Evolutionary conservation across 2,329 filamentous ascomycete species (phyloP).

Genomic region (Colletotrichum higginsianum): DNA sequence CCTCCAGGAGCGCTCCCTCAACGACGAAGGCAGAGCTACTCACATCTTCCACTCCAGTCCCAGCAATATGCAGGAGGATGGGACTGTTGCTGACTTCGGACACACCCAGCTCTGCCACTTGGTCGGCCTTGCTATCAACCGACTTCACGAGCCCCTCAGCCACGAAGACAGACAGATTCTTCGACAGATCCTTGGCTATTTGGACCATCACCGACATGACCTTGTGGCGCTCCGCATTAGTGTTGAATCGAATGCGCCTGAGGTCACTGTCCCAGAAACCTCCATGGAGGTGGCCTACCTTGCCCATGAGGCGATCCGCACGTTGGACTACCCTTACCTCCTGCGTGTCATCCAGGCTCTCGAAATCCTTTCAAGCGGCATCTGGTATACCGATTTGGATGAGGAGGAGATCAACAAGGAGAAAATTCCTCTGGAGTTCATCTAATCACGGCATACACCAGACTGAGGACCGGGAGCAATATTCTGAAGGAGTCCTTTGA

Average conservation of each 20-base stretch:
- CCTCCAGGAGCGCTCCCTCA: neutral
- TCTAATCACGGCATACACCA: neutral
- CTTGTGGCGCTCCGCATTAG: constrained; percentile 4
- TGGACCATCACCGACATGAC: neutral
- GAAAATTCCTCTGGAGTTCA: neutral
- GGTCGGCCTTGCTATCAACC: neutral
- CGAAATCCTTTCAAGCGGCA: neutral
- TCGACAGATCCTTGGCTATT: neutral
- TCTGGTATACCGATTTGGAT: neutral
- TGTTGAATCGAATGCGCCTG: constrained; percentile 5
- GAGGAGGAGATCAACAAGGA: neutral
- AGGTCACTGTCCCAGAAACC: constrained; percentile 1
- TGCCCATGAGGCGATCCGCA: neutral
- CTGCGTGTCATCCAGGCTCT: constrained; percentile 6
- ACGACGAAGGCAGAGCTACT: neutral
- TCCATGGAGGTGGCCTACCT: neutral
- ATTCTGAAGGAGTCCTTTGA: neutral
- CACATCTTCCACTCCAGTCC: neutral
- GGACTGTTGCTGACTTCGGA: neutral
- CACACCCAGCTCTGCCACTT: neutral
- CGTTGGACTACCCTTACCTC: neutral
- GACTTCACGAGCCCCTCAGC: neutral
- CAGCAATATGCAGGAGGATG: neutral
- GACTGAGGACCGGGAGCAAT: too few species aligned
- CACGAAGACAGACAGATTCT: neutral